phyloP scores from a whole-genome alignment of 108 stramenopile species.

The Chaetoceros muelleri region DNA sequence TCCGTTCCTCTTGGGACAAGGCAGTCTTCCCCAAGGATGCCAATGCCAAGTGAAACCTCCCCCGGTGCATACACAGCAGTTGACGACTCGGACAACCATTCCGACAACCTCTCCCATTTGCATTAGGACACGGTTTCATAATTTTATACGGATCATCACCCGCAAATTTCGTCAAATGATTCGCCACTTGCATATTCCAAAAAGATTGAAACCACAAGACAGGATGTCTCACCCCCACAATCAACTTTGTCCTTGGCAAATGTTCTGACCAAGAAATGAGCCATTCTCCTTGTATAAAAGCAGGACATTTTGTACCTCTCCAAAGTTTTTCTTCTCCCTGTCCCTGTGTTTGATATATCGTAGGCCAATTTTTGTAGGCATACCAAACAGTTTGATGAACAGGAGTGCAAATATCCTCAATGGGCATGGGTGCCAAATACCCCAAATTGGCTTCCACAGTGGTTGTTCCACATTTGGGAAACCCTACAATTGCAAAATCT shows the following conservation, averaged over 20 bases:
- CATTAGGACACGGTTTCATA: conserved; percentile 28
- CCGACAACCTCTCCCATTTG: conserved; percentile 8
- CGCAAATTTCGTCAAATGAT: conserved; percentile 36
- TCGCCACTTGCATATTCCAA: conserved; percentile 64
- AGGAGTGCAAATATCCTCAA: conserved; percentile 12
- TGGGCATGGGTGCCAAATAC: conserved; percentile 10
- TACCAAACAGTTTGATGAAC: conserved; percentile 10
- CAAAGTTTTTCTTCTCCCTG: background rate
- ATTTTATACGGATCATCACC: conserved; percentile 8
- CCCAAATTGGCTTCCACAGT: conserved; percentile 41
- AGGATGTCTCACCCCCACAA: conserved; percentile 67
- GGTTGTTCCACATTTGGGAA: conserved; percentile 70
- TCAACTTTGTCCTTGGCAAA: conserved; percentile 50
- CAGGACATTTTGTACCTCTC: conserved; percentile 35
- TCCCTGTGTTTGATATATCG: conserved; percentile 10
- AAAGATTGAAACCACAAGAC: conserved; percentile 61
- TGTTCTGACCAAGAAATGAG: no score
- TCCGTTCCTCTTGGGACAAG: conserved; percentile 11
- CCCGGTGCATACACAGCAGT: conserved; percentile 53
- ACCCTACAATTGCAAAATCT: conserved; percentile 70
- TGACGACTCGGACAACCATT: conserved; percentile 16
- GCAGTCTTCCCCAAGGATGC: conserved; percentile 30
- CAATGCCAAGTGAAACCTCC: conserved; percentile 47
- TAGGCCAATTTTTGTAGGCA: conserved; percentile 15
- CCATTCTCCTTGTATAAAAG: conserved; percentile 13